Conservation (phyloP, 345 rosid species). For the Sapria himalayana region DNA sequence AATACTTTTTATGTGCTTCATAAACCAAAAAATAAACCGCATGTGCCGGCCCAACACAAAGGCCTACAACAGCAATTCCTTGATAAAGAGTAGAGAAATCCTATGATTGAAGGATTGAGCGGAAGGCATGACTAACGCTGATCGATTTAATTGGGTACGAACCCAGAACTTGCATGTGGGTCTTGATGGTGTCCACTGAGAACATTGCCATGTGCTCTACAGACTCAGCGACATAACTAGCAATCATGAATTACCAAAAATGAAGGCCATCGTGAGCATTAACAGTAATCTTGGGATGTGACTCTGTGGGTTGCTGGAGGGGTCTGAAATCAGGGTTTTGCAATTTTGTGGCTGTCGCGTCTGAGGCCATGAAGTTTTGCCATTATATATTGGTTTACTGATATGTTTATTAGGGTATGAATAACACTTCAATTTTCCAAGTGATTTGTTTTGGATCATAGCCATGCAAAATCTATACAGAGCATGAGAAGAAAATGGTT, state of each 20-base stretch:
- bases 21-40: slow-evolving; percentile 88
- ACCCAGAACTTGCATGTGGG: slow-evolving; percentile 90
- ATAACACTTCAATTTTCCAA: no score
- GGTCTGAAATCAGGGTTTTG: slow-evolving; percentile 48
- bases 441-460: no score
- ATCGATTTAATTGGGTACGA: slow-evolving; percentile 79
- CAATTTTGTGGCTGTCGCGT: slow-evolving; percentile 35
- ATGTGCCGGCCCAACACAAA: slow-evolving; percentile 98
- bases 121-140: slow-evolving; percentile 49
- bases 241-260: slow-evolving; percentile 86
- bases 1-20: slow-evolving; percentile 46
- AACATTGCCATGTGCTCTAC: slow-evolving; percentile 98
- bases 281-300: slow-evolving; percentile 24
- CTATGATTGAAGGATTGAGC: slow-evolving; percentile 42
- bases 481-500: no score
- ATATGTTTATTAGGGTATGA: no score
- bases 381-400: no score
- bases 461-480: no score
- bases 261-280: slow-evolving; percentile 38
- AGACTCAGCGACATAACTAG: slow-evolving; percentile 83
- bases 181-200: slow-evolving; percentile 89
- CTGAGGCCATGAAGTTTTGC: slow-evolving; percentile 39
- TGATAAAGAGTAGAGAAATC: slow-evolving; percentile 63
- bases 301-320: slow-evolving; percentile 40
- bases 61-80: slow-evolving; percentile 90